These are phyloP conservation scores for Daldinia bambusicola DNA, from an alignment of 495 filamentous ascomycete species.

Conservation along the genomic window DNA sequence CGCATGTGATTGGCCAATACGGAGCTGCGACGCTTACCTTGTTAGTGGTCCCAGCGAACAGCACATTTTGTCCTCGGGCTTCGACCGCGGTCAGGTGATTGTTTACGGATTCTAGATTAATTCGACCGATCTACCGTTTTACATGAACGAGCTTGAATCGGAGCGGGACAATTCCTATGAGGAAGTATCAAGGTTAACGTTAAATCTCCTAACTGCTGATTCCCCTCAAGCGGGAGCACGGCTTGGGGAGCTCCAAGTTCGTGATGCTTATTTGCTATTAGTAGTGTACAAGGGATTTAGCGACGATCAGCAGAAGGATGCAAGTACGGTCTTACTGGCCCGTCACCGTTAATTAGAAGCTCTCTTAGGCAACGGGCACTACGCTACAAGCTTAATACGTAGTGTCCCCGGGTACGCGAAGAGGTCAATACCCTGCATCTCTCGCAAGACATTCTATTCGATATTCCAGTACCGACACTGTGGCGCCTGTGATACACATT, in stretches of 20 bases:
- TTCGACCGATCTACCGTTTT: constrained; percentile 24
- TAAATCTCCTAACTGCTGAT: constrained; percentile 5
- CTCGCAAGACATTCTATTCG: constrained; percentile 24
- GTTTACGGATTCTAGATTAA: constrained; percentile 31
- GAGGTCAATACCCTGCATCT: constrained; percentile 14
- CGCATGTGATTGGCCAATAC: constrained; percentile 47
- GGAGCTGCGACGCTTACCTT: constrained; percentile 51
- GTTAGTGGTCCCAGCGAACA: constrained; percentile 38
- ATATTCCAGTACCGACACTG: constrained; percentile 22
- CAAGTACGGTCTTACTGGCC: constrained; percentile 27
- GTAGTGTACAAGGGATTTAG: constrained; percentile 11
- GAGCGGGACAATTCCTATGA: neutral
- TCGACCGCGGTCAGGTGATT: constrained; percentile 36
- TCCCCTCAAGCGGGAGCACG: neutral
- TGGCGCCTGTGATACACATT: constrained; percentile 31
- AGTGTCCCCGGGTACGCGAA: neutral
- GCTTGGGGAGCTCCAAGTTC: constrained; percentile 11
- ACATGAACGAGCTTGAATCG: constrained; percentile 20
- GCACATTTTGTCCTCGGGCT: constrained; percentile 32
- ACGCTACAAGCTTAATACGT: constrained; percentile 12
- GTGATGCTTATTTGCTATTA: constrained; percentile 28
- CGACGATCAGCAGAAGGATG: constrained; percentile 28
- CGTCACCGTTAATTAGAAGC: constrained; percentile 7
- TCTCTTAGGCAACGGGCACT: constrained; percentile 5
- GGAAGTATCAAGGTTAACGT: constrained; percentile 7